Evolutionary conservation across 495 filamentous ascomycete genomes (phyloP).

Genomic region (Talaromyces stipitatus): DNA sequence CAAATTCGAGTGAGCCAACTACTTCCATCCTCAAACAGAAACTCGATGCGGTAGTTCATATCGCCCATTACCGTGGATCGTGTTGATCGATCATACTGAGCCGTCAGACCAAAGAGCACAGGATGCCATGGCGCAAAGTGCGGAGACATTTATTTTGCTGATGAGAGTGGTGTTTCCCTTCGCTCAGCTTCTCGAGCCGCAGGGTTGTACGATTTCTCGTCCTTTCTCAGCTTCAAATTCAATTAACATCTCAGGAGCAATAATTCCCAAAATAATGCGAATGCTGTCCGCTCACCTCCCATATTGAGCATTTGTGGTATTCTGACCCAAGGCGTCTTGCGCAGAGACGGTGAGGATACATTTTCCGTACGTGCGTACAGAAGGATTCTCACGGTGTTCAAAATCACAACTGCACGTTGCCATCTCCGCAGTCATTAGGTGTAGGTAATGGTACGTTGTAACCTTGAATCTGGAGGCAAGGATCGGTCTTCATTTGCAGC

Average conservation of each 20-base stretch:
- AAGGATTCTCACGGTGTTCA: conserved; percentile 15
- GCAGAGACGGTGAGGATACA: conserved; percentile 28
- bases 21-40: conserved; percentile 20
- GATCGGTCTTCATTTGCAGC: too few relatives aligned
- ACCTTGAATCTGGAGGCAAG: too few relatives aligned
- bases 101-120: conserved; percentile 17
- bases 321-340: conserved; percentile 16
- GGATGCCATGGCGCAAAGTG: conserved; percentile 23
- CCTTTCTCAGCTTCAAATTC: conserved; percentile 11
- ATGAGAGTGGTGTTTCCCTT: conserved; percentile 18
- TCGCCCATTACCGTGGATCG: conserved; percentile 27
- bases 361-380: conserved; percentile 23
- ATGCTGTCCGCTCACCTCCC: conserved; percentile 25
- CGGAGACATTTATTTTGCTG: conserved; percentile 20
- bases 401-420: conserved; percentile 27
- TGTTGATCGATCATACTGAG: conserved; percentile 19
- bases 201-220: conserved; percentile 18
- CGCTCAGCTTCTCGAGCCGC: conserved; percentile 17
- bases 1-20: conserved; percentile 20
- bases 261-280: too few relatives aligned
- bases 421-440: too few relatives aligned
- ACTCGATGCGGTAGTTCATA: conserved; percentile 27
- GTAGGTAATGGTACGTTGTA: too few relatives aligned
- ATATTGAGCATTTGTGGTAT: conserved; percentile 26
- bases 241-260: too few relatives aligned